phyloP scores from a whole-genome alignment of 192 early-diverging fungal genomes.

The Gigaspora rosea region DNA sequence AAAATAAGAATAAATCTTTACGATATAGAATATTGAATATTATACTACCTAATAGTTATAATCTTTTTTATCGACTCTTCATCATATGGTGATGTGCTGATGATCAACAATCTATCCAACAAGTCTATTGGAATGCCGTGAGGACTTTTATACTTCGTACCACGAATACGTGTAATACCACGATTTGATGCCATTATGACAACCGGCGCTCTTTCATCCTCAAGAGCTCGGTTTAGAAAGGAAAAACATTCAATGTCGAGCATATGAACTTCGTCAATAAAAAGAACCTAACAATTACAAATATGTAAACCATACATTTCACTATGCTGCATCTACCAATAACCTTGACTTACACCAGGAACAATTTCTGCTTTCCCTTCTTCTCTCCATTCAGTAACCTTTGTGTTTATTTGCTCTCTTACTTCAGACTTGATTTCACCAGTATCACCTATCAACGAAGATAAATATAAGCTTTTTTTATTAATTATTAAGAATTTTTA shows the following conservation, averaged over 20 bases:
- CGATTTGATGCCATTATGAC: constrained; percentile 99
- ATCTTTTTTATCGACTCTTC: constrained; percentile 86
- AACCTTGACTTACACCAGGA: constrained; percentile 70
- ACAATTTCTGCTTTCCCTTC: constrained; percentile 99
- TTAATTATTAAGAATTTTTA: constrained; percentile 1
- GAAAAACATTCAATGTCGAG: constrained; percentile 99
- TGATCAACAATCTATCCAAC: constrained; percentile 92
- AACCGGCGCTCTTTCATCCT: constrained; percentile 94
- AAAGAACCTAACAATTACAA: constrained; percentile 65
- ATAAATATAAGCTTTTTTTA: neutral
- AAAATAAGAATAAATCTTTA: neutral
- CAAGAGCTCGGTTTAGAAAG: constrained; percentile 95
- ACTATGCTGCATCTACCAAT: no score
- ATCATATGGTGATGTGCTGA: constrained; percentile 87
- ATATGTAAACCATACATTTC: neutral
- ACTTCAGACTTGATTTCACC: constrained; percentile 98
- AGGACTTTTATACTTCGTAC: constrained; percentile 94
- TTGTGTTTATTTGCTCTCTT: constrained; percentile 96
- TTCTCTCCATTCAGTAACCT: constrained; percentile 96
- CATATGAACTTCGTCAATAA: constrained; percentile 99
- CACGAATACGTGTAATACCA: constrained; percentile 92
- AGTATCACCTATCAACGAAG: constrained; percentile 64
- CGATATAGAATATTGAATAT: neutral
- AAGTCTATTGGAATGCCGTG: constrained; percentile 98
- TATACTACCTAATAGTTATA: constrained; percentile 69